Conservation (phyloP, 345 rosid genomes). For the Firmiana major region DNA sequence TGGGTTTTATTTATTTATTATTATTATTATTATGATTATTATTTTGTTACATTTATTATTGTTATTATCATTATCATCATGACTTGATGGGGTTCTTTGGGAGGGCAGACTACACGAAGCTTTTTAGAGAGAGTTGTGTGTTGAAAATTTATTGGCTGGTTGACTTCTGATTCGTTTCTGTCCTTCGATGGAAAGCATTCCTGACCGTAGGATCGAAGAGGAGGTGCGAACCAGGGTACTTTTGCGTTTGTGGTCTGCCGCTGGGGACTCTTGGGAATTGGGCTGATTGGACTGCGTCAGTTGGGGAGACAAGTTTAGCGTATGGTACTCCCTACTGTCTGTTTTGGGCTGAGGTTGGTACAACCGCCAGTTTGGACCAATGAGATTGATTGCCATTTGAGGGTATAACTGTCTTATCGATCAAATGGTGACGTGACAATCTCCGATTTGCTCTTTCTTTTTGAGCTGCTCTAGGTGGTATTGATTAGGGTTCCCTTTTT, state of each 20-base stretch:
- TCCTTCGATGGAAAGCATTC: conserved; percentile 19
- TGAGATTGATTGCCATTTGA: background rate
- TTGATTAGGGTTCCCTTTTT: background rate
- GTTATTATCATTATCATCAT: background rate
- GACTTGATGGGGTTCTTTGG: background rate
- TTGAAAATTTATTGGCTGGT: conserved; percentile 20
- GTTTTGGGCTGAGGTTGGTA: background rate
- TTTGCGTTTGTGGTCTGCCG: background rate
- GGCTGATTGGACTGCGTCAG: conserved; percentile 26
- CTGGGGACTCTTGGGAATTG: conserved; percentile 20
- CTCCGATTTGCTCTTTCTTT: background rate
- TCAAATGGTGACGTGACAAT: background rate
- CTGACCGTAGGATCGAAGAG: conserved; percentile 26
- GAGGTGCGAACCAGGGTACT: background rate
- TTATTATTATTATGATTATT: no score
- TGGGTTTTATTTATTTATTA: no score
- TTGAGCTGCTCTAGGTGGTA: background rate
- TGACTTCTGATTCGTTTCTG: background rate
- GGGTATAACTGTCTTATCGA: conserved; percentile 10
- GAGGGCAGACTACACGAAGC: background rate
- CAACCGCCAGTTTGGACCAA: conserved; percentile 14
- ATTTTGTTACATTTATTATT: no score
- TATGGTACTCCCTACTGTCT: background rate
- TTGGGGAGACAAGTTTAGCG: conserved; percentile 25
- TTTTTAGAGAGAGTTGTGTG: conserved; percentile 3